A percentile compares a stretch with the other conserved stretches of the same genome.
Conservation (phyloP, 148 eudicot genomes). For the Polygonum maritimum region DNA sequence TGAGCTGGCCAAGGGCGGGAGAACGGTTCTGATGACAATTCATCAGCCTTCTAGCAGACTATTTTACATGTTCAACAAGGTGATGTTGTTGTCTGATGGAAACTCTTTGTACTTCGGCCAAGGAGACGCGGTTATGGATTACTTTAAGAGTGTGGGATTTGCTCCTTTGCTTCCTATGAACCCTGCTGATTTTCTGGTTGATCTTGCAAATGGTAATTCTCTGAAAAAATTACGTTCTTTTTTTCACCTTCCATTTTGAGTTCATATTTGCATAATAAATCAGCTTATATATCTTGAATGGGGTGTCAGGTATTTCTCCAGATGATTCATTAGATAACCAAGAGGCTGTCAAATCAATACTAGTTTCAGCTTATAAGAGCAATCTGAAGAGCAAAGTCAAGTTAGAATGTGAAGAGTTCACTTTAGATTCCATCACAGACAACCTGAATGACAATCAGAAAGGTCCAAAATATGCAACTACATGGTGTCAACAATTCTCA, state of each 20-base stretch:
- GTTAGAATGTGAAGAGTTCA: slow-evolving; percentile 20
- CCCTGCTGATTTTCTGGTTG: slow-evolving; percentile 75
- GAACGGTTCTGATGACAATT: slow-evolving; percentile 64
- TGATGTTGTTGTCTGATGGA: slow-evolving; percentile 61
- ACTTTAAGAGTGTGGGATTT: slow-evolving; percentile 46
- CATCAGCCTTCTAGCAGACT: slow-evolving; percentile 84
- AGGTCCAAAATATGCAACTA: slow-evolving; percentile 35
- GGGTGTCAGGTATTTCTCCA: slow-evolving; percentile 32
- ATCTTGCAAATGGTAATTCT: slow-evolving; percentile 61
- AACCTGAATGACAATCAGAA: not conserved
- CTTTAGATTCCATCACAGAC: slow-evolving; percentile 2
- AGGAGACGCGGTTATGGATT: slow-evolving; percentile 54
- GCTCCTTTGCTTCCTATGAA: slow-evolving; percentile 64
- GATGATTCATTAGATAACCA: slow-evolving; percentile 36
- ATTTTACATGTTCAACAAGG: slow-evolving; percentile 70
- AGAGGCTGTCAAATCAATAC: slow-evolving; percentile 28
- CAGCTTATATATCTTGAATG: no score
- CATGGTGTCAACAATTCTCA: slow-evolving; percentile 65
- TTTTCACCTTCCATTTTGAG: no score
- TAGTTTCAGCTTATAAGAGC: slow-evolving; percentile 37
- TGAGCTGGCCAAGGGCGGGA: slow-evolving; percentile 51
- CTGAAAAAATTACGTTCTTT: no score
- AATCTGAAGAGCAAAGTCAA: slow-evolving; percentile 33
- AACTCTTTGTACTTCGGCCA: slow-evolving; percentile 55
- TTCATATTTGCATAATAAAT: no score